These are phyloP conservation scores for Albatrellus sp. DNA, from an alignment of 1,284 basidiomycete species.

Conservation along the genomic window DNA sequence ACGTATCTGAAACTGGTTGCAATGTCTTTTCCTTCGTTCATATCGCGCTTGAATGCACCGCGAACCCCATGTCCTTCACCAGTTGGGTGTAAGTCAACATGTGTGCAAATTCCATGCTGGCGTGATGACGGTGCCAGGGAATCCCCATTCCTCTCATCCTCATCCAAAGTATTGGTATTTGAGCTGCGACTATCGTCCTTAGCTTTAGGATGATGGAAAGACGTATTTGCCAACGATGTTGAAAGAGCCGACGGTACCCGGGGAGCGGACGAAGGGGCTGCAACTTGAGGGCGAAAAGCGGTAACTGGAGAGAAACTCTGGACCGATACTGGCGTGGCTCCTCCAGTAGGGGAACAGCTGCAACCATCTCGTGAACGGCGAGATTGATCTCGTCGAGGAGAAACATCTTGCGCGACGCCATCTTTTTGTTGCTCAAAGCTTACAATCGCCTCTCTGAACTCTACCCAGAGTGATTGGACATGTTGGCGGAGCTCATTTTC, in stretches of 20 bases:
- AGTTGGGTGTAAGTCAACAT: neutral
- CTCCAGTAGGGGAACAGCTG: no score
- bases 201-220: constrained; percentile 41
- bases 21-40: constrained; percentile 48
- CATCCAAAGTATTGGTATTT: no score
- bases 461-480: constrained; percentile 52
- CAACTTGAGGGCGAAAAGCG: constrained; percentile 22
- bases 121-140: constrained; percentile 1
- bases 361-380: no score
- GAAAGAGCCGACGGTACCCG: constrained; percentile 51
- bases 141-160: no score
- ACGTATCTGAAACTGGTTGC: constrained; percentile 59
- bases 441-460: constrained; percentile 36
- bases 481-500: constrained; percentile 44
- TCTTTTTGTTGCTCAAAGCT: no score
- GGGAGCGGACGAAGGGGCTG: constrained; percentile 21
- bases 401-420: no score
- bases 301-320: constrained; percentile 45
- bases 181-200: constrained; percentile 7
- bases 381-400: no score
- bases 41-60: constrained; percentile 41
- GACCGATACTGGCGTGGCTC: constrained; percentile 27
- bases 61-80: constrained; percentile 17
- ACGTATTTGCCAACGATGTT: constrained; percentile 48
- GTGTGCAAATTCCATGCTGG: neutral